Evolutionary conservation across 495 filamentous ascomycete species (phyloP).

Genomic region (Neurospora hispaniola): DNA sequence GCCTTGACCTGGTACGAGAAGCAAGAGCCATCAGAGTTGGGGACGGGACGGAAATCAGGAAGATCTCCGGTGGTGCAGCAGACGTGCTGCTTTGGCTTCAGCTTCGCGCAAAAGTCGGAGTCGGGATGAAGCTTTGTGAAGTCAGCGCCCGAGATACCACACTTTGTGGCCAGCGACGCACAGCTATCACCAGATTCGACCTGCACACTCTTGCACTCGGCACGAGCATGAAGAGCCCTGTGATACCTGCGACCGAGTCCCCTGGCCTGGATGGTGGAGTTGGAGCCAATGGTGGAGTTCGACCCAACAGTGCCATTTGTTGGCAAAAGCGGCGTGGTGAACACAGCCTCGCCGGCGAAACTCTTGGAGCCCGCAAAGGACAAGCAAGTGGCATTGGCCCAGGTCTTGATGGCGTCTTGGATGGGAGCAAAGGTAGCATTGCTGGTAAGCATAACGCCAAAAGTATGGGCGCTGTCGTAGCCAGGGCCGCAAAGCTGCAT

Average conservation of each 20-base stretch:
- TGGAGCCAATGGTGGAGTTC: not conserved
- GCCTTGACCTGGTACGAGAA: conserved; percentile 20
- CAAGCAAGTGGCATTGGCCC: conserved; percentile 26
- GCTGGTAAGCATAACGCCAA: conserved; percentile 24
- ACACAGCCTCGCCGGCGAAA: conserved; percentile 9
- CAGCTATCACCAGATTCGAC: conserved; percentile 29
- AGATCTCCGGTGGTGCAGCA: conserved; percentile 36
- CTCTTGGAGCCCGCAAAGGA: conserved; percentile 10
- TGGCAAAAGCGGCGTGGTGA: conserved; percentile 9
- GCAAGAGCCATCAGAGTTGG: conserved; percentile 35
- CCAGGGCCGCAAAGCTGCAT: conserved; percentile 27
- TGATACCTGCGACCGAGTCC: not conserved
- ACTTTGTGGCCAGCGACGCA: conserved; percentile 27
- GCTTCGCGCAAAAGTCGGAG: conserved; percentile 23
- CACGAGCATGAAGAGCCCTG: not conserved
- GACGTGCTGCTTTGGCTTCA: conserved; percentile 28
- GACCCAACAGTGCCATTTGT: not conserved
- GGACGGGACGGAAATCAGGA: conserved; percentile 28
- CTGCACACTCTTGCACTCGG: conserved; percentile 12
- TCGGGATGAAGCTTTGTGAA: conserved; percentile 32
- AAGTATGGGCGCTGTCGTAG: conserved; percentile 19
- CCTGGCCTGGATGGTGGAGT: not conserved
- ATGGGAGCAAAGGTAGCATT: conserved; percentile 22
- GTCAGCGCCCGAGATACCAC: conserved; percentile 27
- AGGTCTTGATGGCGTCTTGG: conserved; percentile 23